phyloP scores from a whole-genome alignment of 805 yeast genomes.

The Myxozyma melibiosi region DNA sequence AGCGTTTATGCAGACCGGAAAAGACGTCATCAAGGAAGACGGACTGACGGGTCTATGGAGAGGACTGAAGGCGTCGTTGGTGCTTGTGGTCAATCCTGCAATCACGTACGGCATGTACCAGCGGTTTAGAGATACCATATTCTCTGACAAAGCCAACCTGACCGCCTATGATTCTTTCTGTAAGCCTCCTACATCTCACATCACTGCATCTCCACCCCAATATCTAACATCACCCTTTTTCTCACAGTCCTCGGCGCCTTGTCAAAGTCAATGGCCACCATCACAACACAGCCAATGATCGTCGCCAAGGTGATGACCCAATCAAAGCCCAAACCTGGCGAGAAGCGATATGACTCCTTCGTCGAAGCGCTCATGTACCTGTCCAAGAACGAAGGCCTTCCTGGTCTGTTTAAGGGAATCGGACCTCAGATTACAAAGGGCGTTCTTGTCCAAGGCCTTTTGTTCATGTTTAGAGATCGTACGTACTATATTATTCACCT shows the following conservation, averaged over 20 bases:
- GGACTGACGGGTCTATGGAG: slow-evolving; percentile 78
- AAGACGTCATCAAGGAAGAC: slow-evolving; percentile 60
- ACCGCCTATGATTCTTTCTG: slow-evolving; percentile 31
- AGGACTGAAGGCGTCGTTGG: slow-evolving; percentile 78
- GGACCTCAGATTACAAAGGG: slow-evolving; percentile 82
- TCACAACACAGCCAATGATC: slow-evolving; percentile 81
- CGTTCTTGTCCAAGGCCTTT: slow-evolving; percentile 77
- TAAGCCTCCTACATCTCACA: slow-evolving; percentile 2
- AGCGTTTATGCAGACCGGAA: slow-evolving; percentile 47
- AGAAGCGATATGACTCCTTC: slow-evolving; percentile 50
- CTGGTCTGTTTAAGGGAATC: slow-evolving; percentile 75
- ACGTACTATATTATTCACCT: slow-evolving; percentile 5
- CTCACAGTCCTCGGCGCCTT: slow-evolving; percentile 77
- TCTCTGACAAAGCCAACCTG: slow-evolving; percentile 10
- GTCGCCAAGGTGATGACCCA: slow-evolving; percentile 83
- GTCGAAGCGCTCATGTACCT: slow-evolving; percentile 65
- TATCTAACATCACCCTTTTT: slow-evolving; percentile 55
- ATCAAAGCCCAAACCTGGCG: slow-evolving; percentile 46
- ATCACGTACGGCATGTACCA: slow-evolving; percentile 84
- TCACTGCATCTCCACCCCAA: slow-evolving; percentile 42
- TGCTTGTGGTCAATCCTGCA: slow-evolving; percentile 79
- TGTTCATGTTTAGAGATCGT: slow-evolving; percentile 78
- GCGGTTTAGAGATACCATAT: slow-evolving; percentile 51
- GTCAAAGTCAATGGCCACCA: slow-evolving; percentile 77
- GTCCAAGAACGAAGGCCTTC: slow-evolving; percentile 62